Evolutionary conservation across 345 rosid genomes (phyloP), one percentile per base, ranked within the genome.

Genomic region (Fremontodendron californicum): DNA sequence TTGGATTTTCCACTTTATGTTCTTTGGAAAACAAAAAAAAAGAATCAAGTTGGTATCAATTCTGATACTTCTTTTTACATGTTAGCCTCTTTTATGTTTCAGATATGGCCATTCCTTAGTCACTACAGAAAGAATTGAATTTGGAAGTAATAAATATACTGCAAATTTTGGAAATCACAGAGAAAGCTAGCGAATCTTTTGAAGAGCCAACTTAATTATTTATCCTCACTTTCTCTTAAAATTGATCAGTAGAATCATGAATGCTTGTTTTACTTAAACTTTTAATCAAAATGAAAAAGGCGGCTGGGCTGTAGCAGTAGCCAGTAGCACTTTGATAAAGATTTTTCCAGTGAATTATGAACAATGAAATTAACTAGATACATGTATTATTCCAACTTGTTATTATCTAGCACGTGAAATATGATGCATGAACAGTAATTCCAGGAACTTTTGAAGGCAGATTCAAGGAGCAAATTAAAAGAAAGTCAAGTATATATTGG

Each of bases 351-450:
- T 10, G 55, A 67, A 68, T n/a, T n/a, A n/a, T 3, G 37, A 68
- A 6, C 11, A 27, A 18, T 71, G 61, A 19, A 60, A 57, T 23
- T n/a, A n/a, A n/a, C n/a, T 1, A 58, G 54, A 31, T 46, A 2
- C 29, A 60, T 31, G 69, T 4, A 42, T 68, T 45, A 67, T 29
- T 35, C 67, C 67, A 46, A 29, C 74, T 29, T 49, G 43, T 65
- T 65, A 60, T 65, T 65, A 60, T 3, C 33, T 61, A 15, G 82
- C 78, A 73, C 72, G 61, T 25, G 35, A 40, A 35, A 27, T 58
- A 35, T 82, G 77, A 78, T 80, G 81, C 67, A 18, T 6, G 19
- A 74, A 80, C 60, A 85, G 87, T 80, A 16, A 43, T 18, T 49
- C 49, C 58, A 58, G 40, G 52, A 60, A 55, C 65, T 71, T 52